phyloP scores from a whole-genome alignment of 2,329 filamentous ascomycete genomes.

The Calonectria leucothoes region DNA sequence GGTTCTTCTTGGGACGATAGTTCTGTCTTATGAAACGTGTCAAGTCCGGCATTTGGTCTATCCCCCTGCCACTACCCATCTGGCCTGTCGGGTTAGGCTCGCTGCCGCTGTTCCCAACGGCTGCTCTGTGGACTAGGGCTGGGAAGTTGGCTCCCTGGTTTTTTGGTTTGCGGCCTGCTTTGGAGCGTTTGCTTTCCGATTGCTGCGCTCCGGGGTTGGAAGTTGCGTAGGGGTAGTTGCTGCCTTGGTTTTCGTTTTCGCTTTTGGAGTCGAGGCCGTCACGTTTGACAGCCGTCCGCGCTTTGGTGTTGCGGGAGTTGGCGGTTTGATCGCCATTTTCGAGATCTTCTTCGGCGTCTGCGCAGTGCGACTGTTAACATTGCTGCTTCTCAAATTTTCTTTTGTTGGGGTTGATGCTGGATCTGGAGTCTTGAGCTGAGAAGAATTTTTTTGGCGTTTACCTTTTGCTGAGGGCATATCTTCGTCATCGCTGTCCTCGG shows the following conservation, averaged over 20 bases:
- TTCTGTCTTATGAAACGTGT: constrained; percentile 31
- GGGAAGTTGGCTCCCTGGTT: constrained; percentile 14
- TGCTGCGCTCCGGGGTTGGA: constrained; percentile 17
- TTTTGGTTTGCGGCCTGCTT: not conserved
- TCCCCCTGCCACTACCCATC: not conserved
- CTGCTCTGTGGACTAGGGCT: not conserved
- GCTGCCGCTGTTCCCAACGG: not conserved
- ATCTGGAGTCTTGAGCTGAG: constrained; percentile 36
- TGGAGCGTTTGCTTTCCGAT: constrained; percentile 21
- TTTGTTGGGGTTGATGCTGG: constrained; percentile 39
- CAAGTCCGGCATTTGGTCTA: not conserved
- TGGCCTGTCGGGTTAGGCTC: not conserved
- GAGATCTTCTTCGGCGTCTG: constrained; percentile 44
- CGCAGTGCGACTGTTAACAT: constrained; percentile 47
- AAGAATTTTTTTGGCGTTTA: constrained; percentile 48
- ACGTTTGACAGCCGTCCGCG: constrained; percentile 26
- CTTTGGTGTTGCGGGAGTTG: constrained; percentile 31
- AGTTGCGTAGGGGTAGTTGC: constrained; percentile 10
- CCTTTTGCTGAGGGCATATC: constrained; percentile 43
- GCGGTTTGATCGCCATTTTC: constrained; percentile 25
- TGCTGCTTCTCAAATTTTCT: constrained; percentile 37
- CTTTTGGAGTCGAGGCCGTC: constrained; percentile 21
- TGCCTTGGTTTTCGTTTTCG: constrained; percentile 42
- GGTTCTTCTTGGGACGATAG: constrained; percentile 16
- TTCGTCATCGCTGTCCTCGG: constrained; percentile 48